Conservation (phyloP, 768 basidiomycete species). For the Russula lepida region DNA sequence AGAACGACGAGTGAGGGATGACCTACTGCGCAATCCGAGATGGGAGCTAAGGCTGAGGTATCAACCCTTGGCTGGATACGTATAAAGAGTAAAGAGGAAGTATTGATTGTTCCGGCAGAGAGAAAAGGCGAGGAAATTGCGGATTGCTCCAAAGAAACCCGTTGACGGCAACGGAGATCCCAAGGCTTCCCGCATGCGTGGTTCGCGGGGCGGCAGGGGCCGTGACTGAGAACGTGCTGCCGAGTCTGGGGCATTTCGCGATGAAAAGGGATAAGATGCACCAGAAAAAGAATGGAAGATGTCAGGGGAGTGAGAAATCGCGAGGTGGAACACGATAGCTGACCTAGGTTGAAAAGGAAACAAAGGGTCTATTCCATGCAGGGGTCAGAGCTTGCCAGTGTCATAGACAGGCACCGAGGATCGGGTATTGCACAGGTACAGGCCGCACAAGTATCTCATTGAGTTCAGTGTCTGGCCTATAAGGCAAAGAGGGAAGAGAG, state of each 20-base stretch:
- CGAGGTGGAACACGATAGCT: conserved; percentile 6
- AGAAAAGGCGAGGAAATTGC: background rate
- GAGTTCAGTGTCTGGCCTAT: background rate
- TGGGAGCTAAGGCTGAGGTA: background rate
- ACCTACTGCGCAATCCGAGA: background rate
- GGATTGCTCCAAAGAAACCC: background rate
- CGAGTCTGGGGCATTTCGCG: background rate
- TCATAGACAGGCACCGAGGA: background rate
- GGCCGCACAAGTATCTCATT: background rate
- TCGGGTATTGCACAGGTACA: background rate
- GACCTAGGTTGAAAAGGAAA: conserved; percentile 5
- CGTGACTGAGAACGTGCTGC: conserved; percentile 8
- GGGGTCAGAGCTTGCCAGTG: background rate
- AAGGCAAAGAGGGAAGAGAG: background rate
- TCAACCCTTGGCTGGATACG: background rate
- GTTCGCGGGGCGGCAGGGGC: conserved; percentile 15
- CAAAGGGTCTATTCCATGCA: background rate
- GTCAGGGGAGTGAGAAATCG: conserved; percentile 7
- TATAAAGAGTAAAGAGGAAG: background rate
- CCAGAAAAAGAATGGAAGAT: conserved; percentile 11
- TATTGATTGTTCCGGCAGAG: background rate
- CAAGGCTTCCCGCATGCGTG: conserved; percentile 9
- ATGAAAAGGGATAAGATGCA: conserved; percentile 1
- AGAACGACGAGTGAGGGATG: background rate
- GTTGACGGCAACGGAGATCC: conserved; percentile 13